Evolutionary conservation across 2,329 filamentous ascomycete genomes (phyloP), one percentile per base, ranked within the genome.

Genomic region (Dryadomyces sulphureus): DNA sequence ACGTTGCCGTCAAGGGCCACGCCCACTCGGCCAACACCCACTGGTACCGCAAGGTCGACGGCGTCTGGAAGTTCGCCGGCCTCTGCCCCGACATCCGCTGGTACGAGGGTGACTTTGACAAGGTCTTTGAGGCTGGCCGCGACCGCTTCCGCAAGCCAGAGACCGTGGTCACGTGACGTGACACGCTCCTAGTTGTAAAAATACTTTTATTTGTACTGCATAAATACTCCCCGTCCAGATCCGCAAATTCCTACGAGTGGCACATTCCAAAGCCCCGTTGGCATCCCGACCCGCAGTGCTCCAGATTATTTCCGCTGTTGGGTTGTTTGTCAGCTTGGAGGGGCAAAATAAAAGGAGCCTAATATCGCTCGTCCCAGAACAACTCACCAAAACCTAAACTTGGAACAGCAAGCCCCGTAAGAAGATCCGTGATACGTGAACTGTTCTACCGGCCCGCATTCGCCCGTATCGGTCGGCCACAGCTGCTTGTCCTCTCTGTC

Each of bases 51-150:
- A 77, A 75, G 62, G 56, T 77, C 39, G 60, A 73, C 54, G 74
- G 73, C n/a, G 66, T 69, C 39, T 79, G 75, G 75, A 78, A 78
- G 60, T 74, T 77, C 54, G 73, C 73, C 11, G 73, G 72, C 2
- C 62, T 79, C 45, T 61, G 63, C 52, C 73, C 75, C 5, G 62
- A 68, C 41, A 73, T 79, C 51, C 63, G 69, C 45, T 79, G 73
- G 72, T 60, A 60, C 52, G 75, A 79, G 63, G 69, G 70, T 54
- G 70, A 75, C 44, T 77, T 75, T 48, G 54, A 56, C 50, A 54
- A 55, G 51, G 51, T 56, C 19, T 56, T 56, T 48, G 53, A 52
- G 35, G 30, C 45, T 12, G 54, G 54, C 7, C 49, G 54, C 7
- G 52, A 55, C 12, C 48, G 49, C 45, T 56, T 45, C 9, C 51